Base-by-base conservation (phyloP, 2,329 filamentous ascomycete species). In the Fusarium oligoseptatum region DNA sequence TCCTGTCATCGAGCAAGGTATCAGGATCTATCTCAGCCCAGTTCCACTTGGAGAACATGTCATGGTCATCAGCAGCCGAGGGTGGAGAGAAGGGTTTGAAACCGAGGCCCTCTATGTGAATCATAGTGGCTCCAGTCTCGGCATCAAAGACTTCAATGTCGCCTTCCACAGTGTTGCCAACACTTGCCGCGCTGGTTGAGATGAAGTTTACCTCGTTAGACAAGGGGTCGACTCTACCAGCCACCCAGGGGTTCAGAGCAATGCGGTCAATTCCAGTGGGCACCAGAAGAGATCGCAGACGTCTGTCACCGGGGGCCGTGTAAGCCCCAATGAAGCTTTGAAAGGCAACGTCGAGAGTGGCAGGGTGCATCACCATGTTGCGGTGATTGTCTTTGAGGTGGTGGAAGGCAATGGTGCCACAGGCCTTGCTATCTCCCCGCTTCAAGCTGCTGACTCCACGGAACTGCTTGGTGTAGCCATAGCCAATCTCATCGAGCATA, bases 351-450 rank as follows among this genome's bases (percentile, higher is more conserved):
- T 65, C 62, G 32, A 52, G 64, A 17, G 50, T 68, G 45, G 45
- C 67, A 57, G 39, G 70, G 62, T 48, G 70, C 63, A 62, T 65
- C 64, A 57, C 64, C 36, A 50, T 39, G 37, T 39, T 39, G 68
- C 61, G 48, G 17, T 27, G 48, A 32, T 29, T 52, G 22, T 55
- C 37, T 52, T 58, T 43, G 39, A 37, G 37, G 37, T 29, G 17
- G 45, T 45, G 64, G 22, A 57, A 43, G 41, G 27, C n/a, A 15
- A 64, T 32, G 15, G 60, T 64, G 34, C 56, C 48, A 11, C 22
- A 39, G 29, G 55, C 50, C 34, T 56, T 48, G 58, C 66, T 24
- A 60, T 65, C 24, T 57, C 67, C 57, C 34, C 72, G 45, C 70
- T 72, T 45, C 60, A 64, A 50, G 27, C 17, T 52, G 15, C 67